Conservation (phyloP, 2,329 filamentous ascomycete genomes). For the Lachnellula occidentalis region DNA sequence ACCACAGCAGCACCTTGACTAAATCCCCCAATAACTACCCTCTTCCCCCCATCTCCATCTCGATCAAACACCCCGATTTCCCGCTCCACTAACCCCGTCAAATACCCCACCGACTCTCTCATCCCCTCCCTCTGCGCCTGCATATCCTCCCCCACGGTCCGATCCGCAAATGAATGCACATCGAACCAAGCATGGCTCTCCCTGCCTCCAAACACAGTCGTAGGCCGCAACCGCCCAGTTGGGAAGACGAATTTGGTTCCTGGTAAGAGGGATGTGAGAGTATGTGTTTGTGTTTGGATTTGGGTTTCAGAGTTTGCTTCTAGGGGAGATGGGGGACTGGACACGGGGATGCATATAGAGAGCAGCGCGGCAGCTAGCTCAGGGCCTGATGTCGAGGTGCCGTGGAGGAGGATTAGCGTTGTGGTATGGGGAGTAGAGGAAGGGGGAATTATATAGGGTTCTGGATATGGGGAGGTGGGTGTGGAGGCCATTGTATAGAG, state of each 20-base stretch:
- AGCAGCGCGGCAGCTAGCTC: slow-evolving; percentile 34
- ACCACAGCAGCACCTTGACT: slow-evolving; percentile 23
- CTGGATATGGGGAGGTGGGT: background rate
- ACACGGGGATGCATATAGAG: slow-evolving; percentile 9
- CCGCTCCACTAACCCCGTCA: slow-evolving; percentile 7
- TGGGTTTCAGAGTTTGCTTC: slow-evolving; percentile 25
- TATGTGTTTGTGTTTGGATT: slow-evolving; percentile 22
- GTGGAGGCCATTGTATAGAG: background rate
- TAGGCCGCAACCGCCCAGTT: slow-evolving; percentile 10
- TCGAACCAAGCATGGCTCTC: slow-evolving; percentile 28
- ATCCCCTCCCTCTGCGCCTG: slow-evolving; percentile 7
- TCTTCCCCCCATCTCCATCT: background rate
- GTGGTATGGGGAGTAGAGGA: slow-evolving; percentile 23
- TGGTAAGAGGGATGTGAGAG: slow-evolving; percentile 27
- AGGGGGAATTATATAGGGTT: slow-evolving; percentile 18
- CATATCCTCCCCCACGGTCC: slow-evolving; percentile 15
- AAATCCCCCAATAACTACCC: slow-evolving; percentile 16
- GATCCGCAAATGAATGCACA: slow-evolving; percentile 21
- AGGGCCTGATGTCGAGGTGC: slow-evolving; percentile 33
- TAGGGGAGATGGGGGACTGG: background rate
- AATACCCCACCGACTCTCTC: slow-evolving; percentile 11
- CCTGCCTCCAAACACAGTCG: slow-evolving; percentile 18
- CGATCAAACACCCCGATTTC: slow-evolving; percentile 6
- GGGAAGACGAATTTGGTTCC: slow-evolving; percentile 21
- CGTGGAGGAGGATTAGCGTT: slow-evolving; percentile 38